Base-by-base conservation (phyloP, 192 early-diverging fungal genomes). In the Entophlyctis helioformis region DNA sequence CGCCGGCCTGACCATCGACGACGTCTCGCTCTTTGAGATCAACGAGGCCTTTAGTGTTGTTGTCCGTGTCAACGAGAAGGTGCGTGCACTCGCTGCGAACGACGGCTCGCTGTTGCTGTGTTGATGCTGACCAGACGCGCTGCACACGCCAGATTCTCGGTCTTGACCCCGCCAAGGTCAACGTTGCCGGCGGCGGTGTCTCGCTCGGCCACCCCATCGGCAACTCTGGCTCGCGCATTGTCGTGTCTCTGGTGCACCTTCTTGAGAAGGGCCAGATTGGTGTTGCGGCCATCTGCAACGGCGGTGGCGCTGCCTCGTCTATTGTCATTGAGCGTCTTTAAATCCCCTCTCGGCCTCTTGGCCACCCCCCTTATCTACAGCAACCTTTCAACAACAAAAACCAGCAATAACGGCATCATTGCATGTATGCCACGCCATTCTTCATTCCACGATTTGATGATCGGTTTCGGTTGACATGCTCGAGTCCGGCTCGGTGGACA, bases 41-140 rank as follows among this genome's bases (percentile, higher is more conserved):
- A 96, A 98, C 66, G 94, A 98, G 67, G 94, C 94, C 0, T 98
- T 98, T 60, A 82, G 82, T 51, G 92, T 93, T 5, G 94, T 96
- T 43, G 79, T 84, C 13, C 66, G 75, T 20, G 94, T 74, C 35
- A 98, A 98, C 64, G 86, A 93, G 59, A 74, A 93, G 41, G 54
- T 62, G 36, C 25, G 37, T 24, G 1, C 1, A 13, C 18, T 33
- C 18, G n/a, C 9, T 35, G 5, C 27, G n/a, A n/a, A n/a, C n/a
- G n/a, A n/a, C n/a, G 63, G 76, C 77, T 39, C 62, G 83, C 44
- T 85, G 74, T 31, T 4, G 11, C 29, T 31, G 29, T 11, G 29
- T 31, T 31, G 29, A 4, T 31, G n/a, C n/a, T n/a, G n/a, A n/a
- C n/a, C n/a, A n/a, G n/a, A n/a, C n/a, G n/a, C n/a, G n/a, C n/a